phyloP scores from a whole-genome alignment of 352 stramenopile species.

The Saprolegnia parasitica region DNA sequence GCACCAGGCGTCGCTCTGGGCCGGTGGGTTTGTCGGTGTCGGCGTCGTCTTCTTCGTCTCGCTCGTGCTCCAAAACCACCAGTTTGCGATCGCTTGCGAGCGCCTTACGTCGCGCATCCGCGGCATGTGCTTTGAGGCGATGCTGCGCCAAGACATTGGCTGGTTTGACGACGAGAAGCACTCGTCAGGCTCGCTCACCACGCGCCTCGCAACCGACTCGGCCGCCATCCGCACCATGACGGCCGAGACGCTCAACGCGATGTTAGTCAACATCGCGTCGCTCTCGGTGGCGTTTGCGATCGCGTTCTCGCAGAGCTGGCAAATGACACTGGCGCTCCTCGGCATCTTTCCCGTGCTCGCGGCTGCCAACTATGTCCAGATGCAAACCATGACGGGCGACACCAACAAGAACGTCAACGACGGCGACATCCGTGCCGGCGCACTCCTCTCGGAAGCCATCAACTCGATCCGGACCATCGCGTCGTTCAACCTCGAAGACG shows the following conservation, averaged over 20 bases:
- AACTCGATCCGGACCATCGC: slow-evolving; percentile 51
- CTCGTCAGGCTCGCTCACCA: slow-evolving; percentile 38
- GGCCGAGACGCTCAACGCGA: slow-evolving; percentile 36
- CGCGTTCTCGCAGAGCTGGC: slow-evolving; percentile 48
- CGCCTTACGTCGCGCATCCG: slow-evolving; percentile 33
- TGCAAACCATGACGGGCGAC: slow-evolving; percentile 32
- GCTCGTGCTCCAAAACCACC: slow-evolving; percentile 26
- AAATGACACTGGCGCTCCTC: slow-evolving; percentile 53
- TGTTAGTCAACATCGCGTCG: slow-evolving; percentile 37
- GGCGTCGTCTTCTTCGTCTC: slow-evolving; percentile 28
- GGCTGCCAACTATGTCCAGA: slow-evolving; percentile 34
- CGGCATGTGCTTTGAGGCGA: slow-evolving; percentile 11
- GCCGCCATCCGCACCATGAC: slow-evolving; percentile 30
- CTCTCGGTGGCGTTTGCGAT: slow-evolving; percentile 36
- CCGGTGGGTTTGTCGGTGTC: slow-evolving; percentile 33
- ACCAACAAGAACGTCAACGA: slow-evolving; percentile 48
- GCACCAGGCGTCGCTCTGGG: slow-evolving; percentile 31
- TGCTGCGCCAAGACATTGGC: slow-evolving; percentile 31
- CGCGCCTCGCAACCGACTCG: slow-evolving; percentile 43
- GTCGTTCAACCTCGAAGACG: slow-evolving; percentile 50
- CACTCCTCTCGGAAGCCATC: slow-evolving; percentile 43
- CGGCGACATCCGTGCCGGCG: slow-evolving; percentile 40
- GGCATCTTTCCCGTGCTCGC: slow-evolving; percentile 35
- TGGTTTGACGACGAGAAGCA: slow-evolving; percentile 34
- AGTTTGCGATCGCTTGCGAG: slow-evolving; percentile 31